phyloP scores from a whole-genome alignment of 768 basidiomycete genomes.

The Gelatoporia subvermispora region DNA sequence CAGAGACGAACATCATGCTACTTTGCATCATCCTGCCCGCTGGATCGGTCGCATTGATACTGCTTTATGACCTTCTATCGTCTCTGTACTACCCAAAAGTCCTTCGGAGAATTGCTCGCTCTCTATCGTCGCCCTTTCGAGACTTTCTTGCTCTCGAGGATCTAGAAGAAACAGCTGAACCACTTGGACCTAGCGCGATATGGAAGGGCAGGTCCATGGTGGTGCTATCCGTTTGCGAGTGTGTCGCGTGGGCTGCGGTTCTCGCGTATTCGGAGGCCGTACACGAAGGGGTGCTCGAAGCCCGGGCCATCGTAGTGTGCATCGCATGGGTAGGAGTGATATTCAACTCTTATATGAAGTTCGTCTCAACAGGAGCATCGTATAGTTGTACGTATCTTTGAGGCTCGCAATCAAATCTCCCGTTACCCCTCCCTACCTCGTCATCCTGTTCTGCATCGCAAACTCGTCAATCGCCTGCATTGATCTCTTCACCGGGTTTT shows the following conservation, averaged over 20 bases:
- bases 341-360: neutral
- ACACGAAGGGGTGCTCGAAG: conserved; percentile 11
- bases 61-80: conserved; percentile 12
- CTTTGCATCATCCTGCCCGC: conserved; percentile 12
- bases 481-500: conserved; percentile 30
- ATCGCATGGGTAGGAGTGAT: conserved; percentile 46
- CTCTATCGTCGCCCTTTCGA: conserved; percentile 34
- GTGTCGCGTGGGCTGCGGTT: conserved; percentile 39
- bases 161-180: conserved; percentile 35
- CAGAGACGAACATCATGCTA: neutral
- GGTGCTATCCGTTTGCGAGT: conserved; percentile 33
- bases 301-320: conserved; percentile 29
- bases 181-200: conserved; percentile 16
- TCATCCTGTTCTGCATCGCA: conserved; percentile 38
- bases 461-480: conserved; percentile 33
- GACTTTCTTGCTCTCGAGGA: conserved; percentile 51
- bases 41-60: conserved; percentile 1
- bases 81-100: conserved; percentile 6
- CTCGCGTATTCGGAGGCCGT: conserved; percentile 31
- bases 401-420: conserved; percentile 37
- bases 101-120: conserved; percentile 6
- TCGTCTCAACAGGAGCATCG: neutral
- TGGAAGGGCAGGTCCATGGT: conserved; percentile 32
- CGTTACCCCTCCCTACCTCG: conserved; percentile 48
- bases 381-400: conserved; percentile 41